These are phyloP conservation scores for Physcomitrellopsis africana DNA, from an alignment of 225 moss, liverwort and hornwort genomes.

Conservation along the genomic window DNA sequence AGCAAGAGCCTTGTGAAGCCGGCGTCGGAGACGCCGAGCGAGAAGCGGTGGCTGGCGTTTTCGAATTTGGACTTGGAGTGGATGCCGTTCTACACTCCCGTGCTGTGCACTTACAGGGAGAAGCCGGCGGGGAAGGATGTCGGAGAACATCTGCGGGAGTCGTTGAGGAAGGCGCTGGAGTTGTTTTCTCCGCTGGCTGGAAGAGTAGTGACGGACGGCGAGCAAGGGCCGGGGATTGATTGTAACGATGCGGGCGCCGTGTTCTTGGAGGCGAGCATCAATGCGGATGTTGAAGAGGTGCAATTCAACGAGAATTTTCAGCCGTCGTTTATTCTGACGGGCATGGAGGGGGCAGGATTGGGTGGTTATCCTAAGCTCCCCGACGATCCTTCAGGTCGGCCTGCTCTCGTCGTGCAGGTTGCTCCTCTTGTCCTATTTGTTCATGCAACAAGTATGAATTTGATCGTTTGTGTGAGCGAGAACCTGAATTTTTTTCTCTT, in stretches of 20 bases:
- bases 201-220: slow-evolving; percentile 21
- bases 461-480: no score
- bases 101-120: slow-evolving; percentile 35
- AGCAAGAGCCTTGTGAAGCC: slow-evolving; percentile 37
- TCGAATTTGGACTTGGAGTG: slow-evolving; percentile 16
- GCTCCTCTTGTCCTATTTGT: background rate
- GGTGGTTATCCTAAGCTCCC: slow-evolving; percentile 40
- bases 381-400: slow-evolving; percentile 25
- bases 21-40: slow-evolving; percentile 26
- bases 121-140: background rate
- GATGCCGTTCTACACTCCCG: slow-evolving; percentile 32
- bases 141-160: slow-evolving; percentile 26
- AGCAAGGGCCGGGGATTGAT: background rate
- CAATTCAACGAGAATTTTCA: slow-evolving; percentile 33
- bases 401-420: slow-evolving; percentile 50
- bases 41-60: slow-evolving; percentile 38
- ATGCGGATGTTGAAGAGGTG: slow-evolving; percentile 40
- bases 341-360: slow-evolving; percentile 46
- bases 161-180: slow-evolving; percentile 29
- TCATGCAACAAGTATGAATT: no score
- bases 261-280: slow-evolving; percentile 48
- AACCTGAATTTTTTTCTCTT: background rate
- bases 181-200: slow-evolving; percentile 49
- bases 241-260: slow-evolving; percentile 50
- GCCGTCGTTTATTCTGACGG: slow-evolving; percentile 37